Base-by-base conservation (phyloP, 768 basidiomycete species). In the Trametes cubensis region DNA sequence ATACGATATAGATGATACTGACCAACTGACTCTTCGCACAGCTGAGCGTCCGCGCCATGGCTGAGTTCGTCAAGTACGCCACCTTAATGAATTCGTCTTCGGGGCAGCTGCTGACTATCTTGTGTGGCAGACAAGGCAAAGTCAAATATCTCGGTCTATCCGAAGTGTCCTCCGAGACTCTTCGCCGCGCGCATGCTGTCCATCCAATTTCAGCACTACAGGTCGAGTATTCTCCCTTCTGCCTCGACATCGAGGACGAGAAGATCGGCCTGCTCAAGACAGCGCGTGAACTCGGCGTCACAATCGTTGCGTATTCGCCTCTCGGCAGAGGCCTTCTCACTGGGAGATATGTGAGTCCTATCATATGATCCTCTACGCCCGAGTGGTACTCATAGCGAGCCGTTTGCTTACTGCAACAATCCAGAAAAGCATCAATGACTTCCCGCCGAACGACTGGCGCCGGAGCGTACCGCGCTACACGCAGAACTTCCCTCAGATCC, bases 151-250 rank as follows among this genome's bases (percentile, higher is more conserved):
- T 73, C 21, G 71, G 72, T 2, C 75, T 62, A 59, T 81, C 61
- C 65, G 76, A 60, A 71, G 60, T 67, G 55, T 69, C 67, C 15
- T 67, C 67, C 23, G 54, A 51, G 3, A 70, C 67, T 15, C 66
- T 70, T 23, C 65, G 66, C 3, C 60, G 69, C n/a, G 71, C 72
- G 18, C 74, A 78, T 59, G 77, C 78, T 4, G 76, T 81, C 6
- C 78, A 80, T 55, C 79, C 79, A 7, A 77, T 81, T 61, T 62
- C 79, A 8, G 79, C 79, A 1, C 58, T 80, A 8, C 77, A 83
- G 59, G 74, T 80, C 54, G 81, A 81, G 66, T 81, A 76, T 60
- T 78, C 77, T 0, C 77, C 79, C 0, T 78, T 81, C 64, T 73
- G 72, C 11, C 75, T 82, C 25, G 76, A 80, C 54, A 76, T 82